Evolutionary conservation across 2,329 filamentous ascomycete genomes (phyloP).

Genomic region (Aspergillus chevalieri): DNA sequence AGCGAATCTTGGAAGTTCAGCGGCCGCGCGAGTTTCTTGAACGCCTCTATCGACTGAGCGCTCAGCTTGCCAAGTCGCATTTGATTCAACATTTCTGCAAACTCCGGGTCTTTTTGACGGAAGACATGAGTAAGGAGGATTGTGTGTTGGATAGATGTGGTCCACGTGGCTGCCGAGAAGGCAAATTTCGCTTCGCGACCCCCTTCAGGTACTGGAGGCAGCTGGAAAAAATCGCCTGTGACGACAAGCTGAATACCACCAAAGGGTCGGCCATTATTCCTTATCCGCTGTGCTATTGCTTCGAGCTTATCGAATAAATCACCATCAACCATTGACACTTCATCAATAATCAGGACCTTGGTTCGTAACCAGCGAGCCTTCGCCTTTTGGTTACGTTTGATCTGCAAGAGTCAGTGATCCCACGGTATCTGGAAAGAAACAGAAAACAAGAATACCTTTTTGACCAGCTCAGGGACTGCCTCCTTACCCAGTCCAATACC

Average conservation of each 20-base stretch:
- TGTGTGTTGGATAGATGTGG: slow-evolving; percentile 86
- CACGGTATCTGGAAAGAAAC: not conserved
- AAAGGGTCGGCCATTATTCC: slow-evolving; percentile 88
- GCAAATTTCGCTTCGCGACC: slow-evolving; percentile 73
- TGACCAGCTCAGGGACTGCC: slow-evolving; percentile 68
- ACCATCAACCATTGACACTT: slow-evolving; percentile 97
- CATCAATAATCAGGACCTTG: slow-evolving; percentile 83
- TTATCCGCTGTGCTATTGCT: slow-evolving; percentile 72
- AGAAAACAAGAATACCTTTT: slow-evolving; percentile 50
- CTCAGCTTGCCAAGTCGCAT: slow-evolving; percentile 85
- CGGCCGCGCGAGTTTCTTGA: slow-evolving; percentile 65
- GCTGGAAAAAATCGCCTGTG: slow-evolving; percentile 95
- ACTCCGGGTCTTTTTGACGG: slow-evolving; percentile 83
- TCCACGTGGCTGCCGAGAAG: slow-evolving; percentile 89
- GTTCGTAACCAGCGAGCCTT: slow-evolving; percentile 83
- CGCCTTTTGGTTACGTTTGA: slow-evolving; percentile 80
- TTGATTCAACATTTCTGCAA: slow-evolving; percentile 93
- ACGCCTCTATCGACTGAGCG: slow-evolving; percentile 67
- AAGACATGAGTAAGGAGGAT: slow-evolving; percentile 95
- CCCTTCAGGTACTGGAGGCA: slow-evolving; percentile 81
- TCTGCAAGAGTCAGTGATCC: slow-evolving; percentile 35
- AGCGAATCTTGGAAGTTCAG: slow-evolving; percentile 67
- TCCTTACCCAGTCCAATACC: slow-evolving; percentile 96
- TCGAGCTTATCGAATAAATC: slow-evolving; percentile 96
- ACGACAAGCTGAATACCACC: slow-evolving; percentile 94